phyloP scores from a whole-genome alignment of 2,329 filamentous ascomycete species.

The Penicillium sp. region DNA sequence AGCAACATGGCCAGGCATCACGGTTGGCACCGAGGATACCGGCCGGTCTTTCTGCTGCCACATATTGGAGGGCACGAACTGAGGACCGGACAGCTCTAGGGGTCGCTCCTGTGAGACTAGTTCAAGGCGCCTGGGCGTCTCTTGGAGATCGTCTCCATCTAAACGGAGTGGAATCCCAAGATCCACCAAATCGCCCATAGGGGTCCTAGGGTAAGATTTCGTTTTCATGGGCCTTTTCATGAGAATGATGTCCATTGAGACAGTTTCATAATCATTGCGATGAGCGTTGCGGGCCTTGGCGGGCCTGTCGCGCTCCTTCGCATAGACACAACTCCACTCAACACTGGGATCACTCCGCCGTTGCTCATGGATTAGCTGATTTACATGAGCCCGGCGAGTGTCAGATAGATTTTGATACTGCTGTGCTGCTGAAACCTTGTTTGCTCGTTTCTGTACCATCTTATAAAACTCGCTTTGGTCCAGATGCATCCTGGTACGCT shows the following conservation, averaged over 20 bases:
- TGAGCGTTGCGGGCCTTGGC: slow-evolving; percentile 28
- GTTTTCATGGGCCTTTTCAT: slow-evolving; percentile 27
- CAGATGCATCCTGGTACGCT: slow-evolving; percentile 31
- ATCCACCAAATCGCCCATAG: slow-evolving; percentile 16
- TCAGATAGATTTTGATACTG: slow-evolving; percentile 31
- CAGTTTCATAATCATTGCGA: slow-evolving; percentile 30
- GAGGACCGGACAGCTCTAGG: neutral
- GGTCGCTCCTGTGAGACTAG: neutral
- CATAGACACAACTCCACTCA: slow-evolving; percentile 40
- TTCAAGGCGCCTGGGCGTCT: too few species aligned
- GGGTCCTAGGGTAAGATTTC: slow-evolving; percentile 13
- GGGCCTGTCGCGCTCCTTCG: slow-evolving; percentile 29
- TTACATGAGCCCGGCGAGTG: slow-evolving; percentile 33
- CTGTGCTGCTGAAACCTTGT: slow-evolving; percentile 25
- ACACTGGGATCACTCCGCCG: slow-evolving; percentile 29
- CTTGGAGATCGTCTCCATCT: slow-evolving; percentile 6
- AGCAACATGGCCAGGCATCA: neutral
- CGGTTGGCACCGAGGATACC: neutral
- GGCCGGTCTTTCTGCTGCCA: neutral
- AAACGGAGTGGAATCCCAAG: slow-evolving; percentile 10
- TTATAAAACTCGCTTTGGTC: slow-evolving; percentile 31
- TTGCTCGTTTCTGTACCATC: slow-evolving; percentile 31
- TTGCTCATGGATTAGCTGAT: slow-evolving; percentile 35
- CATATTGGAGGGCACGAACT: neutral
- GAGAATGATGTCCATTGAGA: slow-evolving; percentile 36